Base-by-base conservation (phyloP, 1,284 basidiomycete genomes). In the Rhizoctonia solani region DNA sequence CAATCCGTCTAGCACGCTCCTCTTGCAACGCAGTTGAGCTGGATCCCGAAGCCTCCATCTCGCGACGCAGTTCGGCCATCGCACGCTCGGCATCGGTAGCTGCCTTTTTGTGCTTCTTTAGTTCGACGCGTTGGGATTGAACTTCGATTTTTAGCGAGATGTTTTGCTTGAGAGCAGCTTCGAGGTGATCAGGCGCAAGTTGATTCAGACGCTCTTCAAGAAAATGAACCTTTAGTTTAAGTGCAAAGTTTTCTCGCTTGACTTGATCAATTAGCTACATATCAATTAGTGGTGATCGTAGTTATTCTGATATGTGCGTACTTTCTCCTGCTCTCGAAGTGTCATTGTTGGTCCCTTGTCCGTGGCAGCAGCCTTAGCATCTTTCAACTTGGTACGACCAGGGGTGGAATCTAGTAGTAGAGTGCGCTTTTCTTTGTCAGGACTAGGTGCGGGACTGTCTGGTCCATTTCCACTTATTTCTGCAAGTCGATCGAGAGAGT, bases 201-300 rank as follows among this genome's bases (percentile, higher is more conserved):
- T 90, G 87, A 39, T 88, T 88, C 14, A 97, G 84, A 30, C 92
- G 89, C 74, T 96, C 93, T 75, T 96, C 92, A 54, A 95, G 84
- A 75, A 96, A 95, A 76, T 95, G 93, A 4, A 96, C 92, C 71
- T 93, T 92, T 63, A 96, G 84, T 76, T 97, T 95, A 75, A 97
- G 87, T 73, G 90, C 91, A 78, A 96, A 96, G 80, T 95, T 94
- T 76, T 97, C 93, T 76, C 95, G 95, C 81, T 95, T 95, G 72
- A 95, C 83, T 70, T 88, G 88, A 78, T 97, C 93, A 74, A 96
- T 92, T 76, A 95, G 90, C 93, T 96, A 73, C 11, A 44, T 14
- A 8, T 5, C 14, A n/a, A 19, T 42, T 19, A 39, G 14, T 16
- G 32, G 3, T 46, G 8, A 23, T n/a, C 11, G n/a, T 8, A 11